phyloP scores from a whole-genome alignment of 495 filamentous ascomycete species.

The Xylona heveae region DNA sequence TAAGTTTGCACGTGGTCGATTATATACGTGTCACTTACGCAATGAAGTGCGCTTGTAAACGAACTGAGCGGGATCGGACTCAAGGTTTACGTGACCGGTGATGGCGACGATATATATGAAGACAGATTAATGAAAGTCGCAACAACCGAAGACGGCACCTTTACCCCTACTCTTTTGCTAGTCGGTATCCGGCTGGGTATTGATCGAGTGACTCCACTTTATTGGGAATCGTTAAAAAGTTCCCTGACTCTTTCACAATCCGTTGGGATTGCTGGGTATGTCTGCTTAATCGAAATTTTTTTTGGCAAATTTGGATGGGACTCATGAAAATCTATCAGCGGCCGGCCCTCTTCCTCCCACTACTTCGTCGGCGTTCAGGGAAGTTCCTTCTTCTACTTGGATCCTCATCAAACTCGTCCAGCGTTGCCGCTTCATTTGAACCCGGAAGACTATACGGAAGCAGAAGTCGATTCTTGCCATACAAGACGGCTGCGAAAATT shows the following conservation, averaged over 20 bases:
- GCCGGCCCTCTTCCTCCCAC: constrained; percentile 83
- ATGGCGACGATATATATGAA: constrained; percentile 81
- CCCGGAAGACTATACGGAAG: constrained; percentile 31
- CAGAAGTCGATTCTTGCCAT: constrained; percentile 70
- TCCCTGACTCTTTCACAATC: constrained; percentile 71
- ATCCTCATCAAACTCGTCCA: constrained; percentile 67
- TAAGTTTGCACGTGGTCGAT: constrained; percentile 22
- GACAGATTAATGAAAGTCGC: constrained; percentile 65
- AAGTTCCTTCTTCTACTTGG: constrained; percentile 77
- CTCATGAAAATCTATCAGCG: constrained; percentile 25
- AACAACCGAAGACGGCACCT: constrained; percentile 32
- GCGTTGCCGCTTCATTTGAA: constrained; percentile 34
- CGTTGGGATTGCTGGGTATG: constrained; percentile 87
- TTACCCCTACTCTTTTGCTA: constrained; percentile 73
- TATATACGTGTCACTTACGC: constrained; percentile 1
- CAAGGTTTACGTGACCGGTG: constrained; percentile 71
- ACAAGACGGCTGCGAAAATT: constrained; percentile 65
- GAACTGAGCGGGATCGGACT: constrained; percentile 32
- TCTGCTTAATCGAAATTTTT: constrained; percentile 2
- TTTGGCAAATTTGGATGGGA: constrained; percentile 1
- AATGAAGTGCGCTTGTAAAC: constrained; percentile 44
- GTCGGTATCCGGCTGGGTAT: constrained; percentile 79
- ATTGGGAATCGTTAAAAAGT: constrained; percentile 72
- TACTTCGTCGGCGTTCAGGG: constrained; percentile 96
- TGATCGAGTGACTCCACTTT: constrained; percentile 78